phyloP scores from a whole-genome alignment of 371 early-diverging fungal genomes.

The Zychaea mexicana region DNA sequence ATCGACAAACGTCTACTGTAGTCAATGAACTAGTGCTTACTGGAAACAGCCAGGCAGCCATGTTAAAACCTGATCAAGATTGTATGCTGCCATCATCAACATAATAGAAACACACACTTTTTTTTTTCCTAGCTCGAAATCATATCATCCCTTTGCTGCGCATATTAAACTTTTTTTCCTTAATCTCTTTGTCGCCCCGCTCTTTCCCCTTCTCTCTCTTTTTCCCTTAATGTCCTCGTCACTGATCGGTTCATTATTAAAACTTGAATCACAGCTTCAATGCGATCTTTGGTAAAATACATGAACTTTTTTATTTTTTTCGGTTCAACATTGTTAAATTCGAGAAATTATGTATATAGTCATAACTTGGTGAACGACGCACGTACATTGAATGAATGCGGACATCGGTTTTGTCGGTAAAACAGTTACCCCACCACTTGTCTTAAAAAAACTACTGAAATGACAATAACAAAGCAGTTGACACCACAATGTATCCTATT shows the following conservation, averaged over 20 bases:
- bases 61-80: slow-evolving; percentile 17
- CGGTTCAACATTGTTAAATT: not conserved
- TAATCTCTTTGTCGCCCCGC: not conserved
- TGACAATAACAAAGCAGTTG: not conserved
- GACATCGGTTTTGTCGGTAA: slow-evolving; percentile 30
- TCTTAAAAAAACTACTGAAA: slow-evolving; percentile 6
- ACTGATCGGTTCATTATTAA: slow-evolving; percentile 10
- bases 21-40: slow-evolving; percentile 20
- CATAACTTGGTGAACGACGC: slow-evolving; percentile 16
- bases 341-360: not conserved
- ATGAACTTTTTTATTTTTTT: not conserved
- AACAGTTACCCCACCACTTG: not conserved
- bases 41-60: slow-evolving; percentile 22
- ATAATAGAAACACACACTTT: not conserved
- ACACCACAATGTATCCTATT: too few species aligned
- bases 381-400: slow-evolving; percentile 23
- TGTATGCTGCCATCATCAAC: not conserved
- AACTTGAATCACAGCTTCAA: slow-evolving; percentile 13
- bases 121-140: not conserved
- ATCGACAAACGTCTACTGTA: slow-evolving; percentile 21
- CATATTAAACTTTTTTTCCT: not conserved
- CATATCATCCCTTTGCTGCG: not conserved
- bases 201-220: not conserved
- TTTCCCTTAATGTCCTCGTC: not conserved
- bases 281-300: slow-evolving; percentile 21